A percentile compares a stretch with the other conserved stretches of the same genome.
Conservation (phyloP, 2,329 filamentous ascomycete genomes). For the Atkinsonella texensis region DNA sequence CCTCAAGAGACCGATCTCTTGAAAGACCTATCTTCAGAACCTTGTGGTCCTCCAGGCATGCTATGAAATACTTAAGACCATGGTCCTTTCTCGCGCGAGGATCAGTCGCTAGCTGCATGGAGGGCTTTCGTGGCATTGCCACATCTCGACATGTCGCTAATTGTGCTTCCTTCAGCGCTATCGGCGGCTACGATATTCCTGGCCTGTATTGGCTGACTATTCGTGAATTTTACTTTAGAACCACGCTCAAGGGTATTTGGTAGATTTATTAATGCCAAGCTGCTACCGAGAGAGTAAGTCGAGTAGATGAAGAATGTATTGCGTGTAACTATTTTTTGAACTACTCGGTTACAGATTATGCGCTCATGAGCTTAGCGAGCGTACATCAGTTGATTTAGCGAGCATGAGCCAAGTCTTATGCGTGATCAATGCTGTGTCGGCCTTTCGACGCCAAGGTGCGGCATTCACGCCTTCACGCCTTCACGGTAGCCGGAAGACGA, state of each 20-base stretch:
- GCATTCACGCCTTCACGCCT: not conserved
- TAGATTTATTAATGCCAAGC: no score
- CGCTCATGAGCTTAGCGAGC: not conserved
- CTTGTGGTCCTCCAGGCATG: slow-evolving; percentile 15
- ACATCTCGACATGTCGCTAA: slow-evolving; percentile 20
- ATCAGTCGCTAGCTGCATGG: not conserved
- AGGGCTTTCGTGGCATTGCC: slow-evolving; percentile 21
- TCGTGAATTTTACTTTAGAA: no score
- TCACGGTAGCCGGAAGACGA: slow-evolving; percentile 23
- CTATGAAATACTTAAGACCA: not conserved
- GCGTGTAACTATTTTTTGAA: not conserved
- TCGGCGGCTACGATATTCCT: slow-evolving; percentile 18
- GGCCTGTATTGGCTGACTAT: no score
- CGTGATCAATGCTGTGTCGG: not conserved
- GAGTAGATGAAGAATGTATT: not conserved
- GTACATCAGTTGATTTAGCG: not conserved
- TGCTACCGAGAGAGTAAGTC: no score
- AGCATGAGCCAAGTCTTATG: not conserved
- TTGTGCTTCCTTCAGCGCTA: slow-evolving; percentile 21
- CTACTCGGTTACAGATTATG: not conserved
- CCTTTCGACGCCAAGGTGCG: no score
- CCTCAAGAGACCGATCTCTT: slow-evolving; percentile 12
- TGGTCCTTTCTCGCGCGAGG: no score
- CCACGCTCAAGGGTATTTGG: no score
- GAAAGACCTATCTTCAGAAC: slow-evolving; percentile 10